phyloP scores from a whole-genome alignment of 768 basidiomycete genomes.

The Mycena venus region DNA sequence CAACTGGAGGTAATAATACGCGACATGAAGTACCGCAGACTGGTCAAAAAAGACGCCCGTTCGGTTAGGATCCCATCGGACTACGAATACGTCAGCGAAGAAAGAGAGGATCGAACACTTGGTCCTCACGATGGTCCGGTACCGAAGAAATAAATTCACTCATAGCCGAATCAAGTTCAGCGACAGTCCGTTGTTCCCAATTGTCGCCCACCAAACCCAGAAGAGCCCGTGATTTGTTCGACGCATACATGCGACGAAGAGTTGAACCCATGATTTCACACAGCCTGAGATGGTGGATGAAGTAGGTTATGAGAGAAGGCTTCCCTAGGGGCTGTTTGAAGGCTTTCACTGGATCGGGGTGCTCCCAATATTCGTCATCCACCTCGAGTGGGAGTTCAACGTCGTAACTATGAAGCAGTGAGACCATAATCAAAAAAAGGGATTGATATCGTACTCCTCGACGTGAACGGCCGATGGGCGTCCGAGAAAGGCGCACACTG shows the following conservation, averaged over 20 bases:
- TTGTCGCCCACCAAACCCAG: conserved; percentile 61
- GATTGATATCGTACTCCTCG: conserved; percentile 67
- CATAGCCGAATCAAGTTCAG: too few species aligned
- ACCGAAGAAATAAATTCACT: conserved; percentile 72
- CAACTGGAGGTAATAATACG: conserved; percentile 60
- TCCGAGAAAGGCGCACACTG: conserved; percentile 66
- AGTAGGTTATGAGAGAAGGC: conserved; percentile 66
- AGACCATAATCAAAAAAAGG: background rate
- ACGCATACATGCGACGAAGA: conserved; percentile 67
- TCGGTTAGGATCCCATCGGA: conserved; percentile 38
- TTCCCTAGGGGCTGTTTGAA: conserved; percentile 78
- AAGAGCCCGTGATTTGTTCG: conserved; percentile 55
- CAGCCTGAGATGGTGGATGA: conserved; percentile 67
- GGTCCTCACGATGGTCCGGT: conserved; percentile 63
- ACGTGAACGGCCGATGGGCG: conserved; percentile 77
- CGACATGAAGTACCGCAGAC: conserved; percentile 52
- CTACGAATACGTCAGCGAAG: conserved; percentile 11
- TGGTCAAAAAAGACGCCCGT: conserved; percentile 52
- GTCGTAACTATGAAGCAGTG: conserved; percentile 62
- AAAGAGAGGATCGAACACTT: background rate
- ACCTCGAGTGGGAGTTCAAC: too few species aligned
- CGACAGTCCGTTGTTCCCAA: conserved; percentile 73
- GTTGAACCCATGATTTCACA: conserved; percentile 72
- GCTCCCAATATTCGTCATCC: too few species aligned
- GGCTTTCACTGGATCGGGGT: conserved; percentile 61